Evolutionary conservation across 75 land plant species (phyloP).

Genomic region (Gnetum montanum): DNA sequence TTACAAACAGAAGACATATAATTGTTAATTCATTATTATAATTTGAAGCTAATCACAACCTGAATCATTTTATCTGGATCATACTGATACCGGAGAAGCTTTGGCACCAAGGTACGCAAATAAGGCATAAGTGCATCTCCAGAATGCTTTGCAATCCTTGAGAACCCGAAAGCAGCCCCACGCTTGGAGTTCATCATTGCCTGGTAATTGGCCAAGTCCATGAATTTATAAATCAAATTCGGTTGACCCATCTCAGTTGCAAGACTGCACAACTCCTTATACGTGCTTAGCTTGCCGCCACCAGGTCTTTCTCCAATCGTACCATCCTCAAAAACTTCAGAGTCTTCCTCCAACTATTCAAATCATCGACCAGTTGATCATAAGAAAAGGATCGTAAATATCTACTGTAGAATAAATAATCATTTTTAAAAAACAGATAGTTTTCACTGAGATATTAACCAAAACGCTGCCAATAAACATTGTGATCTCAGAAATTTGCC

Average conservation of each 20-base stretch:
- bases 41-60: too few relatives aligned
- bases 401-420: not conserved
- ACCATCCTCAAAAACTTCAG: conserved; percentile 92
- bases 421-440: not conserved
- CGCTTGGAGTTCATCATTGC: conserved; percentile 90
- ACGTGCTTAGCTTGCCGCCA: conserved; percentile 94
- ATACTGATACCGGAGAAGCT: conserved; percentile 95
- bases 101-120: conserved; percentile 63
- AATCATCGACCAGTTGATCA: not conserved
- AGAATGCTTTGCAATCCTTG: conserved; percentile 95
- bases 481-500: too few relatives aligned
- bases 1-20: too few relatives aligned
- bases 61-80: conserved; percentile 97
- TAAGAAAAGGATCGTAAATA: not conserved
- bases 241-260: conserved; percentile 99
- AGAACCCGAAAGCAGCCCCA: conserved; percentile 99
- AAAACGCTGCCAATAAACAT: too few relatives aligned
- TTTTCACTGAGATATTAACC: not conserved
- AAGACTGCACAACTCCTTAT: conserved; percentile 89
- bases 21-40: too few relatives aligned
- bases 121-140: conserved; percentile 89
- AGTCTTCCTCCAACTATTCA: conserved; percentile 86
- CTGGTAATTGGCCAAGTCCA: conserved; percentile 98
- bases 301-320: conserved; percentile 67
- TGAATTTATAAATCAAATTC: conserved; percentile 92